phyloP scores from a whole-genome alignment of 495 filamentous ascomycete species.

The Neurospora sp. region DNA sequence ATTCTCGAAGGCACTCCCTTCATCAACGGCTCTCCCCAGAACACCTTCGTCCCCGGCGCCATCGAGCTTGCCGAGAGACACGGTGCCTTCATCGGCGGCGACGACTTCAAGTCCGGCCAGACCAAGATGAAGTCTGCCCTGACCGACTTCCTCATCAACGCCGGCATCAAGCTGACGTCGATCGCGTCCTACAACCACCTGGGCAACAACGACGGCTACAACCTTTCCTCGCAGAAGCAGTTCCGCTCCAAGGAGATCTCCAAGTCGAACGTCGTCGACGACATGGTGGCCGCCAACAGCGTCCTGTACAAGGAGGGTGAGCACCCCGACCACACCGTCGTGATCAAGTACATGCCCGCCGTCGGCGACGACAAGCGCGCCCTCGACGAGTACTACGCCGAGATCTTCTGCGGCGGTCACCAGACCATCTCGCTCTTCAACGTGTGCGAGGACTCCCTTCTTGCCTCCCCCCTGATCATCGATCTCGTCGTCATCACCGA shows the following conservation, averaged over 20 bases:
- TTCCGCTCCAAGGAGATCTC: slow-evolving; percentile 99
- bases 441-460: slow-evolving; percentile 95
- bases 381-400: slow-evolving; percentile 96
- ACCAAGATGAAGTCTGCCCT: slow-evolving; percentile 99
- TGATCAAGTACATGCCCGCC: slow-evolving; percentile 98
- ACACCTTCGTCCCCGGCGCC: slow-evolving; percentile 93
- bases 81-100: slow-evolving; percentile 86
- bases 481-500: slow-evolving; percentile 86
- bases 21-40: slow-evolving; percentile 99
- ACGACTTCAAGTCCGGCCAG: slow-evolving; percentile 99
- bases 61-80: slow-evolving; percentile 84
- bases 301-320: slow-evolving; percentile 83
- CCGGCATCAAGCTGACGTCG: slow-evolving; percentile 97
- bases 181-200: slow-evolving; percentile 99
- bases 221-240: slow-evolving; percentile 91
- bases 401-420: slow-evolving; percentile 98
- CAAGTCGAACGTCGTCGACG: slow-evolving; percentile 97
- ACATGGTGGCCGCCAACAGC: slow-evolving; percentile 94
- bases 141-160: slow-evolving; percentile 96
- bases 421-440: slow-evolving; percentile 98
- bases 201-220: slow-evolving; percentile 98
- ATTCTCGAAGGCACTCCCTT: slow-evolving; percentile 86
- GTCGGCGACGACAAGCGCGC: slow-evolving; percentile 99
- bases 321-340: slow-evolving; percentile 81
- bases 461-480: slow-evolving; percentile 97